These are phyloP conservation scores for Ormosia emarginata DNA, from an alignment of 306 rosid genomes.

Conservation along the genomic window DNA sequence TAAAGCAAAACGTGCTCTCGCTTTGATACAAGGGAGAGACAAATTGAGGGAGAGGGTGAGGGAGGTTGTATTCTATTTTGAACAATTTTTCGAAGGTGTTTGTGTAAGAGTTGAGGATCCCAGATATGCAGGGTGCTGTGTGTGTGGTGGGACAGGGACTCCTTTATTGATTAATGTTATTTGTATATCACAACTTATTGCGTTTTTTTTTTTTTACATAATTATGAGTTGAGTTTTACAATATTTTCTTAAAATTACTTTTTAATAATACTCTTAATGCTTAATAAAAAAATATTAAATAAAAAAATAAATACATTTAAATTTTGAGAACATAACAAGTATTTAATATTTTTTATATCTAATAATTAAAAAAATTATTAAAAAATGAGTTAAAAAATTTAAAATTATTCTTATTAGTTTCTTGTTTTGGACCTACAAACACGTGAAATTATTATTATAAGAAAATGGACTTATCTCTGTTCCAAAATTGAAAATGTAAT, in stretches of 20 bases:
- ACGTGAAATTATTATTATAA: constrained; percentile 4
- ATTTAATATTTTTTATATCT: too few relatives aligned
- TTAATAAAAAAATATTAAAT: too few relatives aligned
- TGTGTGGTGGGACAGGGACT: constrained; percentile 17
- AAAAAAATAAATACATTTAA: too few relatives aligned
- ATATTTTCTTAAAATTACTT: too few relatives aligned
- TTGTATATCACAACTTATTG: background rate
- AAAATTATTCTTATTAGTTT: too few relatives aligned
- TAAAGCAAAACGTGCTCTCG: constrained; percentile 6
- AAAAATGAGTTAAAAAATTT: too few relatives aligned
- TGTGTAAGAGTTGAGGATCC: constrained; percentile 27
- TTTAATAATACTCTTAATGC: too few relatives aligned
- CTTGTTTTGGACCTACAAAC: constrained; percentile 27
- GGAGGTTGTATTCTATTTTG: background rate
- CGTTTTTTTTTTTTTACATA: background rate
- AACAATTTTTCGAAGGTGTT: background rate
- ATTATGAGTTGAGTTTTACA: too few relatives aligned
- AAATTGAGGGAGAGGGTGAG: background rate
- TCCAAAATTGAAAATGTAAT: background rate
- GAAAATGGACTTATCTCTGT: background rate
- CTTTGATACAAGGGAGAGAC: constrained; percentile 8
- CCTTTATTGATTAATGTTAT: background rate
- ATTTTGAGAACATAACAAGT: too few relatives aligned
- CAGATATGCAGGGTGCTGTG: constrained; percentile 13
- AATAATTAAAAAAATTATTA: too few relatives aligned